phyloP scores from a whole-genome alignment of 208 protist species.

The Trypanosoma scelopori region DNA sequence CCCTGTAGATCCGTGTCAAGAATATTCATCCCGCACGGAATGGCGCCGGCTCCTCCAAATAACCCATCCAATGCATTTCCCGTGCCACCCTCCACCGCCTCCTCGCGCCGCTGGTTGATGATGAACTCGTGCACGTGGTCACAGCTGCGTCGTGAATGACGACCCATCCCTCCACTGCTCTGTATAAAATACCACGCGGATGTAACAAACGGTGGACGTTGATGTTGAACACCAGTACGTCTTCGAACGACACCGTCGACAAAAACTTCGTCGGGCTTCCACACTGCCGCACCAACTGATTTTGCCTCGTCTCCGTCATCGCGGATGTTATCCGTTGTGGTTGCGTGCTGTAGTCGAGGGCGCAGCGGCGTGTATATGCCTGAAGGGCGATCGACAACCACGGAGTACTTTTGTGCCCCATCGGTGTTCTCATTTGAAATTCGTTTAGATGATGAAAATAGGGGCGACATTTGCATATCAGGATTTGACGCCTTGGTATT shows the following conservation, averaged over 20 bases:
- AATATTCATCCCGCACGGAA: slow-evolving; percentile 62
- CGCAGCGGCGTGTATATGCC: background rate
- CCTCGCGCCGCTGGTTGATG: background rate
- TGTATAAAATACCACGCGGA: slow-evolving; percentile 53
- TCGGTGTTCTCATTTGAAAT: background rate
- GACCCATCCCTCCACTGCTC: slow-evolving; percentile 8
- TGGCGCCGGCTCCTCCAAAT: slow-evolving; percentile 22
- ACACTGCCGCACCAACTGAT: background rate
- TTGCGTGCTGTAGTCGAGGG: background rate
- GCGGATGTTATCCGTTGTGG: background rate
- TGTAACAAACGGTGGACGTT: slow-evolving; percentile 16
- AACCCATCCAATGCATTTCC: background rate
- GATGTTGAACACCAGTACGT: background rate
- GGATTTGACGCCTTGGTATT: background rate
- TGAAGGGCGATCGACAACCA: background rate
- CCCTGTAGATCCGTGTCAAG: slow-evolving; percentile 74
- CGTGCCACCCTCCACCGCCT: background rate
- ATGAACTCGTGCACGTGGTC: slow-evolving; percentile 8
- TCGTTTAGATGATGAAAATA: background rate
- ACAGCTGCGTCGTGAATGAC: background rate
- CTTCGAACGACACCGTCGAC: slow-evolving; percentile 5
- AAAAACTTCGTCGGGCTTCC: background rate
- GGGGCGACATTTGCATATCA: background rate
- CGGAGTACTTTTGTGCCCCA: background rate
- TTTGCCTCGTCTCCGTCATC: background rate